Percentiles rank a stretch among this genome's conserved stretches.
phyloP scores from a whole-genome alignment of 1,284 basidiomycete species.

The Tremellales sp. region DNA sequence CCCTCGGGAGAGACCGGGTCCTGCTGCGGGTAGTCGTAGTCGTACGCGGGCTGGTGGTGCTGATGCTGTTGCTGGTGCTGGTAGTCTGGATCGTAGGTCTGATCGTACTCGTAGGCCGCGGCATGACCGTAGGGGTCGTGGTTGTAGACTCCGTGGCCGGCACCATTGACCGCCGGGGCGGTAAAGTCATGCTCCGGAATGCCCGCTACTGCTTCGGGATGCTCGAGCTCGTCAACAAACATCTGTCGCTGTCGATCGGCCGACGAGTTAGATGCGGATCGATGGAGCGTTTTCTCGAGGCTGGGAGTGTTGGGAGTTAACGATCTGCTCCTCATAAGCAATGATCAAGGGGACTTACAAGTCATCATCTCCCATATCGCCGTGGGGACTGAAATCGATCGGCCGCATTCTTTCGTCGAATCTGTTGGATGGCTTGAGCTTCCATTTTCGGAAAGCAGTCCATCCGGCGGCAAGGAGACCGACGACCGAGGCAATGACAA shows the following conservation, averaged over 20 bases:
- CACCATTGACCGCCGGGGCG: conserved; percentile 42
- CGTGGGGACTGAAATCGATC: conserved; percentile 65
- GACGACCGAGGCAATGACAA: conserved; percentile 64
- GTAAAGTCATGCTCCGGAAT: conserved; percentile 69
- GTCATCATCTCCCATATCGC: conserved; percentile 52
- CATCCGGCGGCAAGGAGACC: conserved; percentile 68
- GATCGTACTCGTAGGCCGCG: conserved; percentile 31
- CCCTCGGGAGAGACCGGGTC: conserved; percentile 21
- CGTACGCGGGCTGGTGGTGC: conserved; percentile 11
- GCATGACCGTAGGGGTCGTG: conserved; percentile 28
- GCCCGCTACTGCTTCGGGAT: conserved; percentile 30
- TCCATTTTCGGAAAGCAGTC: conserved; percentile 89
- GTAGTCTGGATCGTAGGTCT: conserved; percentile 14
- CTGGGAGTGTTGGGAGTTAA: conserved; percentile 7
- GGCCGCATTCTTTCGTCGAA: conserved; percentile 65
- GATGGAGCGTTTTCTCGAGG: conserved; percentile 43
- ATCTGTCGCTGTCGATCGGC: conserved; percentile 41
- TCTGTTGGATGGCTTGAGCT: conserved; percentile 70
- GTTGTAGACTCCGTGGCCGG: conserved; percentile 18
- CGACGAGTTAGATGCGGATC: conserved; percentile 31
- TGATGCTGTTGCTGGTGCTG: conserved; percentile 7
- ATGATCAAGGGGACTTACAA: conserved; percentile 19
- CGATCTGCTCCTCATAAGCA: background rate
- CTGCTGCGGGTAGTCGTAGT: conserved; percentile 11
- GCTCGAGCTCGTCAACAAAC: conserved; percentile 40